Conservation (phyloP, 352 stramenopile genomes). For the Globisporangium rhizosaccharum region DNA sequence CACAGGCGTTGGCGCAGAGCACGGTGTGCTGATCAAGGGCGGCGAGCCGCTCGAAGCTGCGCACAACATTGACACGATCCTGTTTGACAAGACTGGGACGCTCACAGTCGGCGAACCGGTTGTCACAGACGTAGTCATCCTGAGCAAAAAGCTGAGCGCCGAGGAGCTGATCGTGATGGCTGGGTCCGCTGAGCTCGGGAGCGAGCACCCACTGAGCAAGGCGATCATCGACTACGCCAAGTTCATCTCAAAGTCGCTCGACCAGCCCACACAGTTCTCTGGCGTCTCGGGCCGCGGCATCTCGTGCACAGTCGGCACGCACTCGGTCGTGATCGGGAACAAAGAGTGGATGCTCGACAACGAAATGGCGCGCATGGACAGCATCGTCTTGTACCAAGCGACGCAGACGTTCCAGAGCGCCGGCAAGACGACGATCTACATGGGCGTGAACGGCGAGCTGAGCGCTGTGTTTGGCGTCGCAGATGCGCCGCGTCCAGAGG, state of each 20-base stretch:
- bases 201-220: conserved; percentile 93
- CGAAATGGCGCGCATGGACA: conserved; percentile 56
- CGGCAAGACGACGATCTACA: conserved; percentile 94
- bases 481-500: conserved; percentile 89
- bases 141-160: conserved; percentile 72
- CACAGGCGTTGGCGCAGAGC: conserved; percentile 94
- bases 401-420: conserved; percentile 78
- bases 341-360: conserved; percentile 86
- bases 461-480: conserved; percentile 79
- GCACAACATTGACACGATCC: conserved; percentile 91
- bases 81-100: conserved; percentile 99
- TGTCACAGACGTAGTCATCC: conserved; percentile 82
- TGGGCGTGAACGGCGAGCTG: conserved; percentile 84
- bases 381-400: conserved; percentile 71
- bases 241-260: conserved; percentile 69
- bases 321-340: conserved; percentile 91
- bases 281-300: conserved; percentile 89
- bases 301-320: conserved; percentile 56
- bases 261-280: conserved; percentile 72
- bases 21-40: conserved; percentile 99
- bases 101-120: conserved; percentile 90
- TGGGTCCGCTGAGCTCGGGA: conserved; percentile 90
- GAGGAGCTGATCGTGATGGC: conserved; percentile 84
- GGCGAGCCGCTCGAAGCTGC: conserved; percentile 91
- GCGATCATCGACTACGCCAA: conserved; percentile 91